Evolutionary conservation across 192 early-diverging fungal species (phyloP).

Genomic region (Gonapodya prolifera): DNA sequence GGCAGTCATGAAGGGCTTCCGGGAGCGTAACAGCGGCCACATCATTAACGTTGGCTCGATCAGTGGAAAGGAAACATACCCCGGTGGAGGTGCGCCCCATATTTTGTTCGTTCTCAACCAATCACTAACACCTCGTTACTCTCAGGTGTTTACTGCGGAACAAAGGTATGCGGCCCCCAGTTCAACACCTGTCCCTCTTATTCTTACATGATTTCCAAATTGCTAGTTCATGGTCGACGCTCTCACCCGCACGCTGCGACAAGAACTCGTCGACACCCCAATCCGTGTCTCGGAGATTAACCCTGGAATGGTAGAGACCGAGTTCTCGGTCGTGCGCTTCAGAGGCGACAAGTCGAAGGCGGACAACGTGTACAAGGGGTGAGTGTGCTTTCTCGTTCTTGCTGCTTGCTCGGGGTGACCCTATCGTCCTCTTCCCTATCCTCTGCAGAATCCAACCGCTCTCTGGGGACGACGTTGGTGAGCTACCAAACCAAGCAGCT

Average conservation of each 20-base stretch:
- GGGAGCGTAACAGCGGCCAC: constrained; percentile 45
- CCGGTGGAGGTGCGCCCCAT: neutral
- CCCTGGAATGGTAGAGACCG: constrained; percentile 81
- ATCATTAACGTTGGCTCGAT: constrained; percentile 79
- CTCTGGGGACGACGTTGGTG: constrained; percentile 55
- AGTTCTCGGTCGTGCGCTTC: constrained; percentile 76
- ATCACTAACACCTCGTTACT: constrained; percentile 1
- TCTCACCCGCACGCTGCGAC: constrained; percentile 55
- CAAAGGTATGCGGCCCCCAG: too few species aligned
- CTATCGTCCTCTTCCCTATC: constrained; percentile 6
- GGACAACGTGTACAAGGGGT: constrained; percentile 62
- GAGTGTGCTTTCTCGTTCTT: constrained; percentile 10
- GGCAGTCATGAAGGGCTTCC: constrained; percentile 70
- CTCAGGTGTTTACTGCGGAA: constrained; percentile 61
- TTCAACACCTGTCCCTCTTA: neutral
- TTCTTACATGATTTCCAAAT: constrained; percentile 19
- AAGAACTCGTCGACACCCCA: constrained; percentile 61
- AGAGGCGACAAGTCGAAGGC: constrained; percentile 49
- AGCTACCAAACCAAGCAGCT: too few species aligned
- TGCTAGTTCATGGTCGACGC: constrained; percentile 51
- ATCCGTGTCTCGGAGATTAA: constrained; percentile 65
- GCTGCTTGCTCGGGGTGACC: neutral
- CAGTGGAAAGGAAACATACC: constrained; percentile 30
- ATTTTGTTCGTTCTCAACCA: neutral
- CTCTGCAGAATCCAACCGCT: constrained; percentile 30